Evolutionary conservation across 148 eudicot genomes (phyloP).

Genomic region (Polygonum aviculare): DNA sequence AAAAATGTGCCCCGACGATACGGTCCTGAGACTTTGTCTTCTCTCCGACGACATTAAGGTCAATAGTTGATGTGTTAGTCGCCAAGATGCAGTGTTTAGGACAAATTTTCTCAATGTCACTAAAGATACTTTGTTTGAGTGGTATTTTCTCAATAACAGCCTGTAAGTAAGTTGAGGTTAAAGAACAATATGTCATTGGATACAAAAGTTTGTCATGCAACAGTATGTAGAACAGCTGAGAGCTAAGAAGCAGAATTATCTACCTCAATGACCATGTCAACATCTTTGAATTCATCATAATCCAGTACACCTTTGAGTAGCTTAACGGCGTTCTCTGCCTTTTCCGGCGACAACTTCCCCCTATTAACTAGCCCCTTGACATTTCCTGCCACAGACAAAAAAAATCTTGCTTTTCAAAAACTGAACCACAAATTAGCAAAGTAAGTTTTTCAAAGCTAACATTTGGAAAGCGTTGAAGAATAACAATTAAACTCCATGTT

Average conservation of each 20-base stretch:
- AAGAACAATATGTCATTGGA: not conserved
- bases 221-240: not conserved
- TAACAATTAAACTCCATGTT: not conserved
- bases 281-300: slow-evolving; percentile 20
- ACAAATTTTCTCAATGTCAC: slow-evolving; percentile 79
- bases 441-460: slow-evolving; percentile 13
- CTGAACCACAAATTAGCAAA: not conserved
- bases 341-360: slow-evolving; percentile 58
- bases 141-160: slow-evolving; percentile 79
- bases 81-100: slow-evolving; percentile 96
- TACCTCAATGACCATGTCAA: slow-evolving; percentile 96
- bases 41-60: slow-evolving; percentile 69
- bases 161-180: slow-evolving; percentile 27
- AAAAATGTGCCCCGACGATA: slow-evolving; percentile 92
- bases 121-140: slow-evolving; percentile 71
- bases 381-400: slow-evolving; percentile 44
- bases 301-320: slow-evolving; percentile 79
- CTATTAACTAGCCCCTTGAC: slow-evolving; percentile 57
- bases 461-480: not conserved
- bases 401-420: not conserved
- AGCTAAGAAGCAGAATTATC: slow-evolving; percentile 7
- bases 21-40: slow-evolving; percentile 69
- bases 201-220: not conserved
- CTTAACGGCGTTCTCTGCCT: slow-evolving; percentile 70
- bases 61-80: slow-evolving; percentile 86